phyloP scores from a whole-genome alignment of 2,329 filamentous ascomycete species.

The Fusarium cicatricum region DNA sequence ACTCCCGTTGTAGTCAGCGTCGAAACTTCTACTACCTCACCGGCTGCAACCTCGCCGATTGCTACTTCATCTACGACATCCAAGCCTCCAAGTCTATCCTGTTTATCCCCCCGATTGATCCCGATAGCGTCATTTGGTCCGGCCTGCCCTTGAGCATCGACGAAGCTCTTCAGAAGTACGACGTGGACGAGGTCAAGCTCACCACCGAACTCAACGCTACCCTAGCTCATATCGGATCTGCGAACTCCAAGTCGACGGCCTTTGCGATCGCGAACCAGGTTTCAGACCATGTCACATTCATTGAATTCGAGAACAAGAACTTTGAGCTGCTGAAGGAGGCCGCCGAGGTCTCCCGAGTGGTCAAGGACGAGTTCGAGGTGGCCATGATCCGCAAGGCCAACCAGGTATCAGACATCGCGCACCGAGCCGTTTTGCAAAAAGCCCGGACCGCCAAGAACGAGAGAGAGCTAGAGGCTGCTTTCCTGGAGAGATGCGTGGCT shows the following conservation, averaged over 20 bases:
- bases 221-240: conserved; percentile 62
- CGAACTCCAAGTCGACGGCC: conserved; percentile 56
- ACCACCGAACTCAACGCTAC: conserved; percentile 78
- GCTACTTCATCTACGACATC: conserved; percentile 83
- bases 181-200: conserved; percentile 80
- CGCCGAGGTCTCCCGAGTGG: conserved; percentile 72
- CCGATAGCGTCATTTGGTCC: conserved; percentile 93
- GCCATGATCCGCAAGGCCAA: conserved; percentile 78
- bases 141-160: conserved; percentile 81
- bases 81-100: conserved; percentile 76
- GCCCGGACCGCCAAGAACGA: conserved; percentile 77
- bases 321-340: conserved; percentile 63
- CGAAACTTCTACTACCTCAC: conserved; percentile 96
- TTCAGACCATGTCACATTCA: conserved; percentile 74
- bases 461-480: conserved; percentile 81
- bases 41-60: conserved; percentile 82
- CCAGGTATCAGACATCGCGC: conserved; percentile 71
- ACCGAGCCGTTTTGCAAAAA: conserved; percentile 67
- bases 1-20: conserved; percentile 69
- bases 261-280: conserved; percentile 84
- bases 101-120: conserved; percentile 88
- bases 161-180: conserved; percentile 79
- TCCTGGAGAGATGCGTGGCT: conserved; percentile 78
- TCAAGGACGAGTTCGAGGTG: conserved; percentile 80
- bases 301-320: conserved; percentile 73